Evolutionary conservation across 768 basidiomycete species (phyloP).

Genomic region (Phanerochaete sordida): DNA sequence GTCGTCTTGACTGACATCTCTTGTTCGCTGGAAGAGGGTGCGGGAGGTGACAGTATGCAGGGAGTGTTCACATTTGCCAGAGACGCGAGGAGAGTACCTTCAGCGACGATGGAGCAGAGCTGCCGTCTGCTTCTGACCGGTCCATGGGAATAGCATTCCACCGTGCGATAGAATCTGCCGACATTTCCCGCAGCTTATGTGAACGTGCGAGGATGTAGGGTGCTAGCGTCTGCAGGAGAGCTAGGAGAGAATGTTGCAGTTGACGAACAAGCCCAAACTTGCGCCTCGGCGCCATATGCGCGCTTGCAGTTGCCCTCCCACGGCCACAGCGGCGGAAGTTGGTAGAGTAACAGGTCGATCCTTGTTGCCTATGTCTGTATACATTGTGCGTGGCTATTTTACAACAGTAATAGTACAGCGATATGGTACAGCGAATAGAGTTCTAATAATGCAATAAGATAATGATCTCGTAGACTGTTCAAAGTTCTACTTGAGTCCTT

Average conservation of each 20-base stretch:
- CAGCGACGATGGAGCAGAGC: slow-evolving; percentile 20
- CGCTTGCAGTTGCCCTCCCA: not conserved
- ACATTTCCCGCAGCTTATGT: slow-evolving; percentile 40
- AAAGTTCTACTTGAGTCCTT: not conserved
- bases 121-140: slow-evolving; percentile 25
- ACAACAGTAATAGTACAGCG: not conserved
- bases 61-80: slow-evolving; percentile 37
- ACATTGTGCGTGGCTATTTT: too few species aligned
- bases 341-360: slow-evolving; percentile 4
- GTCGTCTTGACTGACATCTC: slow-evolving; percentile 30
- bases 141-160: slow-evolving; percentile 69
- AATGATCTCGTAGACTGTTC: not conserved
- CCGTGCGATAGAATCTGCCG: slow-evolving; percentile 57
- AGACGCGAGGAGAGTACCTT: slow-evolving; percentile 70
- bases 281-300: not conserved
- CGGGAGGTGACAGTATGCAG: slow-evolving; percentile 51
- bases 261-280: not conserved
- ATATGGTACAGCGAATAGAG: not conserved
- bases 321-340: not conserved
- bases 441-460: not conserved
- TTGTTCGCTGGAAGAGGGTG: slow-evolving; percentile 58
- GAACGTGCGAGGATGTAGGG: not conserved
- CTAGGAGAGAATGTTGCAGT: not conserved
- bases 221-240: not conserved
- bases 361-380: too few species aligned